Conservation (phyloP, 495 filamentous ascomycete species). For the Hyaloscypha hepaticicola region DNA sequence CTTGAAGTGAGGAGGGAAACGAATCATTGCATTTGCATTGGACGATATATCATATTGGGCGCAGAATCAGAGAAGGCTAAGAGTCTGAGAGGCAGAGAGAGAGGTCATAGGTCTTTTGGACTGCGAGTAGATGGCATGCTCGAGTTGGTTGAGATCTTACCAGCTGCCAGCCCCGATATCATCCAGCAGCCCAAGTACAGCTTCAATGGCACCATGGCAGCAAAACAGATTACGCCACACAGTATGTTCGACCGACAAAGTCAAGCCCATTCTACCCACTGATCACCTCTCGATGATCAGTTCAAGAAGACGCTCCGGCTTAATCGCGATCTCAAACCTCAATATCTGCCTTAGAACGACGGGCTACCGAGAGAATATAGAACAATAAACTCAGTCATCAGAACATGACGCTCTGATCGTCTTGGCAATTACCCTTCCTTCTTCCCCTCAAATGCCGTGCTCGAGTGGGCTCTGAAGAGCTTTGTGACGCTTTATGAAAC, state of each 20-base stretch:
- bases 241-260: slow-evolving; percentile 74
- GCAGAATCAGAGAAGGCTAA: no score
- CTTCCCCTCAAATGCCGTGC: slow-evolving; percentile 1
- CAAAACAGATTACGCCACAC: background rate
- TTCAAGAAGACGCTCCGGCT: slow-evolving; percentile 90
- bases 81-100: no score
- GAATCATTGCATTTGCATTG: background rate
- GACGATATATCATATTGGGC: background rate
- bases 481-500: slow-evolving; percentile 20
- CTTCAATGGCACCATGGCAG: background rate
- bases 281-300: slow-evolving; percentile 68
- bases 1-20: slow-evolving; percentile 58
- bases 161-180: background rate
- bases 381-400: slow-evolving; percentile 37
- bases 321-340: slow-evolving; percentile 71
- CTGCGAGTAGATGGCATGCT: background rate
- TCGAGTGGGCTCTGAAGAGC: background rate
- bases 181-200: background rate
- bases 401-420: slow-evolving; percentile 30
- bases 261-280: slow-evolving; percentile 88
- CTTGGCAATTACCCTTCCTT: slow-evolving; percentile 27
- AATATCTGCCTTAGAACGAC: slow-evolving; percentile 33
- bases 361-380: slow-evolving; percentile 36
- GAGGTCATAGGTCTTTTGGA: background rate
- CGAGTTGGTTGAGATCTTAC: slow-evolving; percentile 2